phyloP scores from a whole-genome alignment of 164 flowering plant species.

The Vitis amurensis region DNA sequence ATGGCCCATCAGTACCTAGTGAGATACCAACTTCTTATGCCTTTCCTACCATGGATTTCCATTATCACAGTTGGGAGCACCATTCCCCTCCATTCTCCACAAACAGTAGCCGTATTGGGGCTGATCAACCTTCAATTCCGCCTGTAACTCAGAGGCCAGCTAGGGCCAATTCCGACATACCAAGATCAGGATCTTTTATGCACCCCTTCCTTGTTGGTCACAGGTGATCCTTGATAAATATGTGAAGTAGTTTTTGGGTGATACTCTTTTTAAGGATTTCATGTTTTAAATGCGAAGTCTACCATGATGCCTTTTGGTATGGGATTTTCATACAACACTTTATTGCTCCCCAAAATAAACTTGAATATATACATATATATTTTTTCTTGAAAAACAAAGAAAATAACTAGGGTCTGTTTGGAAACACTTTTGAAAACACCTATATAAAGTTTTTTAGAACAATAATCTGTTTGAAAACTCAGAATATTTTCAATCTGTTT shows the following conservation, averaged over 20 bases:
- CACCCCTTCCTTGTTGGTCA: conserved; percentile 64
- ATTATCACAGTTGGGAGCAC: conserved; percentile 64
- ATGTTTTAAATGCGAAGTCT: too few species aligned
- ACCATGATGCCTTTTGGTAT: too few species aligned
- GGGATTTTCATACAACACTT: not conserved
- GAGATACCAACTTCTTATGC: conserved; percentile 60
- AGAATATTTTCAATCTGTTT: too few species aligned
- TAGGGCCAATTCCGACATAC: conserved; percentile 51
- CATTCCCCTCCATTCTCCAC: conserved; percentile 55
- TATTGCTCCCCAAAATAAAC: not conserved
- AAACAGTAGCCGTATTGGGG: conserved; percentile 34
- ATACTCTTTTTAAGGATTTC: not conserved
- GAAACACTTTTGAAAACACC: too few species aligned
- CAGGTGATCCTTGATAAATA: conserved; percentile 37
- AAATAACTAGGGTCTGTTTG: too few species aligned
- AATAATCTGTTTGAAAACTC: too few species aligned
- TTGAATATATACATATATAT: too few species aligned
- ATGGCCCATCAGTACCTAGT: conserved; percentile 49
- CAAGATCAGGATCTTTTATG: conserved; percentile 52
- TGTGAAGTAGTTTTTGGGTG: not conserved
- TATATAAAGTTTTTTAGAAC: too few species aligned
- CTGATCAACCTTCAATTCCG: conserved; percentile 46
- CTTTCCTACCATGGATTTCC: conserved; percentile 60
- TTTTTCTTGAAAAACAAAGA: too few species aligned
- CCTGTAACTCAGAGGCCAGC: conserved; percentile 42